Conservation (phyloP, 2,329 filamentous ascomycete genomes). For the Fusarium foetens region DNA sequence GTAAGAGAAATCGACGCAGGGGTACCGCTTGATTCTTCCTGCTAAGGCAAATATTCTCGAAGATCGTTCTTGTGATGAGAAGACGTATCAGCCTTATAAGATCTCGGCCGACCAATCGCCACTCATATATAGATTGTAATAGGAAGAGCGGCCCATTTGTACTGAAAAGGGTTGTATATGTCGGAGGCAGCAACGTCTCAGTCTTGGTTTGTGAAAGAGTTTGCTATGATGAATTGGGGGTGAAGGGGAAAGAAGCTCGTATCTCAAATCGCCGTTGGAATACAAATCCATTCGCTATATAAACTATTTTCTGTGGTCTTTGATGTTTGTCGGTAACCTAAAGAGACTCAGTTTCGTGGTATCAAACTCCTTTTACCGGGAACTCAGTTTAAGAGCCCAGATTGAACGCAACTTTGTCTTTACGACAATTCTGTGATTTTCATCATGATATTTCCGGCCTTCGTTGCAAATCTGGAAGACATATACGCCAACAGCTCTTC, state of each 20-base stretch:
- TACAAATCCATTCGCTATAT: neutral
- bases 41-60: neutral
- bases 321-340: rapidly evolving
- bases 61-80: neutral
- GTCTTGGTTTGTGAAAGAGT: too few species aligned
- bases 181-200: neutral
- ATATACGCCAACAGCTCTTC: neutral
- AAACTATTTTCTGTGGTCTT: neutral
- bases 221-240: neutral
- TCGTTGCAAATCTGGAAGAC: slow-evolving; percentile 11
- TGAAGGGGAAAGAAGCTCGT: neutral
- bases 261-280: rapidly evolving
- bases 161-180: neutral
- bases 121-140: neutral
- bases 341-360: neutral
- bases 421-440: neutral
- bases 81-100: neutral
- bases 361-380: neutral
- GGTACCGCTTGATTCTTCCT: neutral
- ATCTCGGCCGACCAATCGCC: neutral
- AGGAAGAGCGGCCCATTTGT: neutral
- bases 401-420: too few species aligned
- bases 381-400: too few species aligned
- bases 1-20: neutral
- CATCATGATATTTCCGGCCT: slow-evolving; percentile 25